A percentile compares a stretch with the other conserved stretches of the same genome.
Conservation (phyloP, 2,329 filamentous ascomycete genomes). For the Daldinia sp. region DNA sequence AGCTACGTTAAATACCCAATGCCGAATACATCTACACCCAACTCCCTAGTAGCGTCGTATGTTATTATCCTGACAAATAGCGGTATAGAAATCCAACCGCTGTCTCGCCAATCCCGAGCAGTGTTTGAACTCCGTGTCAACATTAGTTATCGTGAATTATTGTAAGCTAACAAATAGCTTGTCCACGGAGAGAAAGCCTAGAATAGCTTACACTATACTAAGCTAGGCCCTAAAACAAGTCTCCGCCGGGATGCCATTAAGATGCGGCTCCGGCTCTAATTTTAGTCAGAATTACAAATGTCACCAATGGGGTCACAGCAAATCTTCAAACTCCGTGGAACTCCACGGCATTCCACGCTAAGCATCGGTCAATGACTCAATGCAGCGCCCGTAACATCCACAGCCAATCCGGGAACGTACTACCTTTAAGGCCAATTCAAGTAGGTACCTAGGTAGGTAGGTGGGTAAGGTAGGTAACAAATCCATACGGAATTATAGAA, state of each 20-base stretch:
- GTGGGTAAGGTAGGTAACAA: neutral
- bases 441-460: too few relatives aligned
- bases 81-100: neutral
- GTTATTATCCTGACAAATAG: conserved; percentile 1
- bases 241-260: neutral
- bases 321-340: conserved; percentile 5
- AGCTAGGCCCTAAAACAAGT: neutral
- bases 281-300: neutral
- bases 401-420: neutral
- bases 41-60: neutral
- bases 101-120: neutral
- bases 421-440: neutral
- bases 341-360: neutral
- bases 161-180: neutral
- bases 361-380: neutral
- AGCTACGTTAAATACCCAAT: conserved; percentile 9
- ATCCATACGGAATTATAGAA: neutral
- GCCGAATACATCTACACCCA: neutral
- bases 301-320: neutral
- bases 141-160: neutral
- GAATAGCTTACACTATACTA: neutral
- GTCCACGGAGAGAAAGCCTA: neutral
- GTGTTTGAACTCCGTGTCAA: neutral
- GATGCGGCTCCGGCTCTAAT: conserved; percentile 1
- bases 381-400: neutral